These are phyloP conservation scores for Nicotiana attenuata DNA, from an alignment of 257 asterid genomes.

Conservation along the genomic window DNA sequence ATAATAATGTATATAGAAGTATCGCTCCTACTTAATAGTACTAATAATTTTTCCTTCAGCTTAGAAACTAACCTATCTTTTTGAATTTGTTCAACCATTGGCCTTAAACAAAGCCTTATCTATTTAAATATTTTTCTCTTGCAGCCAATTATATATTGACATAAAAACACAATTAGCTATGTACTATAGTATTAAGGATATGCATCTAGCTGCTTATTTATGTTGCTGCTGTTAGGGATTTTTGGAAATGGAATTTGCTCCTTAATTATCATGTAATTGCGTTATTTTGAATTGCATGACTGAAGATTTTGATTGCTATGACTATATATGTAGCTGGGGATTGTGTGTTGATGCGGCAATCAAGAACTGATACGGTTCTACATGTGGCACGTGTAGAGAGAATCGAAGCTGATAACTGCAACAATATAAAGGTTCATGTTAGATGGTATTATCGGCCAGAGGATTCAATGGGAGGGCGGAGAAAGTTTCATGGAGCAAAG, in stretches of 20 bases:
- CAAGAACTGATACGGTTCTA: slow-evolving; percentile 33
- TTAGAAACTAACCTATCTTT: no score
- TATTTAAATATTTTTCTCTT: no score
- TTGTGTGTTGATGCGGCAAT: no score
- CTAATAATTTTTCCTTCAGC: no score
- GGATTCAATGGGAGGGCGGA: slow-evolving; percentile 57
- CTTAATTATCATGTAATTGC: background rate
- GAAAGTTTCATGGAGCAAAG: slow-evolving; percentile 44
- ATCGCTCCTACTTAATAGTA: no score
- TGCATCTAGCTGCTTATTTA: background rate
- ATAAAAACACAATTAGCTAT: no score
- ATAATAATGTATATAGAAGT: no score
- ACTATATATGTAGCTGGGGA: no score
- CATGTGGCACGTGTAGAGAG: slow-evolving; percentile 58
- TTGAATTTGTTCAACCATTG: no score
- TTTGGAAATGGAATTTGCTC: background rate
- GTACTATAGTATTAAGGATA: no score
- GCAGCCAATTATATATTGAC: background rate
- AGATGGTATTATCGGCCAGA: slow-evolving; percentile 74
- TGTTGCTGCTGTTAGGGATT: background rate
- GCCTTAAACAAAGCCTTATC: no score
- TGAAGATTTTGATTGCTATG: background rate
- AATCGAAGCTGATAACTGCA: slow-evolving; percentile 44
- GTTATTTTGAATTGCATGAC: background rate
- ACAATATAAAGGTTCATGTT: slow-evolving; percentile 34